Base-by-base conservation (phyloP, 2,329 filamentous ascomycete genomes). In the Coniochaeta sp. region DNA sequence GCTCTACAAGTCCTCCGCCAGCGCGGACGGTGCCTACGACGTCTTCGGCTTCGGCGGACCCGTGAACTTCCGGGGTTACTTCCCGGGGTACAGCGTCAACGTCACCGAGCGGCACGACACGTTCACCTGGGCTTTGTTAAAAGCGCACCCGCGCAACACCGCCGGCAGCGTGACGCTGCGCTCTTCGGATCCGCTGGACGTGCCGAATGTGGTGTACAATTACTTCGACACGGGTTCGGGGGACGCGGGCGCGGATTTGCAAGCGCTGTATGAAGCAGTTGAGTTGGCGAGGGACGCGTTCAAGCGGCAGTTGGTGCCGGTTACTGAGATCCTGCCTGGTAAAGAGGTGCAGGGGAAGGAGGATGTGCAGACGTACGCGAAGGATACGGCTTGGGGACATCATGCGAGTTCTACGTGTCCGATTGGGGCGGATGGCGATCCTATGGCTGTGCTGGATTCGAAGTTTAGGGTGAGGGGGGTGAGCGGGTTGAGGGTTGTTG, bases 401-500 rank as follows among this genome's bases (percentile, higher is more conserved):
- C 79, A 83, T 61, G 76, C 77, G 2, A 76, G 72, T 0, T 77
- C 76, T 55, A 80, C 78, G 0, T 75, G 71, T 42, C 70, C 76
- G 1, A 83, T 84, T 52, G 79, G 81, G 2, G 65, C 70, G 1
- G 75, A 77, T 18, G 68, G 68, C 9, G 79, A 85, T 42, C 64
- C 70, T 2, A 74, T 72, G 59, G 79, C 78, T 1, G 79, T 83
- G 3, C 61, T 85, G 35, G 78, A 84, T 61, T 70, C 67, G 0
- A 68, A 76, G 42, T 82, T 84, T 61, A 69, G 71, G 13, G 81
- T 85, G 1, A 67, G 75, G 10, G 80, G 80, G 0, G 73, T 81
- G 0, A 62, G 69, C 0, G 74, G 75, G 0, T 62, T 85, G 35
- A 68, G 82, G 18, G 81, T 84, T 5, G 82, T 85, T 0, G 82